These are phyloP conservation scores for Colletotrichum zoysiae DNA, from an alignment of 2,329 filamentous ascomycete genomes.

Conservation along the genomic window DNA sequence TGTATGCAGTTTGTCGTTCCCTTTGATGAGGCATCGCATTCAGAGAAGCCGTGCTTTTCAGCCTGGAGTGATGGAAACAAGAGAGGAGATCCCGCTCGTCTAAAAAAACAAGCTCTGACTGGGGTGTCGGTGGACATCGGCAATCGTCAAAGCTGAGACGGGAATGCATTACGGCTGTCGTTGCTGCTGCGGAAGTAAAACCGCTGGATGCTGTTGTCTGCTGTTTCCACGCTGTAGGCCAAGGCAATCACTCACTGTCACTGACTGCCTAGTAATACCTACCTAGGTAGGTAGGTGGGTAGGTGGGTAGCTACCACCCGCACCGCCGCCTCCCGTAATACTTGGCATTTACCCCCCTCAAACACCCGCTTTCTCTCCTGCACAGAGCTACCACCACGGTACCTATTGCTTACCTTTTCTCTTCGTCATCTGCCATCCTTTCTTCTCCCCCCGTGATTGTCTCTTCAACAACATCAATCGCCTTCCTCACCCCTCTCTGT, in stretches of 20 bases:
- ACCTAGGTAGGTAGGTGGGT: too few relatives aligned
- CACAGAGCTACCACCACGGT: slow-evolving; percentile 1
- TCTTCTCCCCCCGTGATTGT: slow-evolving; percentile 18
- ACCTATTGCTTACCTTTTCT: slow-evolving; percentile 7
- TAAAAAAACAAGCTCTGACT: slow-evolving; percentile 19
- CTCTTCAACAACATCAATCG: slow-evolving; percentile 6
- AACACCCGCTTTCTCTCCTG: slow-evolving; percentile 1
- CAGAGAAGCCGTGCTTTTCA: not conserved
- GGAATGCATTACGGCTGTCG: not conserved
- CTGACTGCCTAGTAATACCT: too few relatives aligned
- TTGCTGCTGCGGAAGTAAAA: not conserved
- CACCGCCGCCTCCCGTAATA: not conserved
- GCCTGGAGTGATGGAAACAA: not conserved
- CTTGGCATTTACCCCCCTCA: not conserved
- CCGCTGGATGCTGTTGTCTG: not conserved
- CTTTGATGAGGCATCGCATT: not conserved
- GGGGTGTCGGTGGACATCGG: slow-evolving; percentile 33
- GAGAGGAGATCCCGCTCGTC: not conserved
- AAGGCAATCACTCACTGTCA: not conserved
- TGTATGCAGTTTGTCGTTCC: not conserved
- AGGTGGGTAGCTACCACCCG: not conserved
- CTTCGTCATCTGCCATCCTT: slow-evolving; percentile 16
- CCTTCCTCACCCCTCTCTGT: not conserved
- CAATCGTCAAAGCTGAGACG: slow-evolving; percentile 40
- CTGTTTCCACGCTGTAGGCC: not conserved